Evolutionary conservation across 805 yeast genomes (phyloP).

Genomic region (Clavispora carvajalis): DNA sequence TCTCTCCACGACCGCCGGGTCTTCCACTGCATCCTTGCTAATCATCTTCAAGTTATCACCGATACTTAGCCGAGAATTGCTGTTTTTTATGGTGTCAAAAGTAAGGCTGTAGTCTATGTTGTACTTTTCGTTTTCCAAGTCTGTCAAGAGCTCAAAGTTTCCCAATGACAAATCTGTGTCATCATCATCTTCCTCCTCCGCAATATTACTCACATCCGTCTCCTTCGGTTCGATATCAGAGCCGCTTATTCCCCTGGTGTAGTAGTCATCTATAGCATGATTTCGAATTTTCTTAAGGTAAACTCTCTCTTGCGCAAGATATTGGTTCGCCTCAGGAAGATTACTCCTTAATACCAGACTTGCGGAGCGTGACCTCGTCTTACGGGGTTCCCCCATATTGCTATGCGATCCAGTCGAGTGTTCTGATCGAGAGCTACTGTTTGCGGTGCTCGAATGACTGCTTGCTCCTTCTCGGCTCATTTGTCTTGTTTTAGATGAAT

Average conservation of each 20-base stretch:
- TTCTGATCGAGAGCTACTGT: not conserved
- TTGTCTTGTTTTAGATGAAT: not conserved
- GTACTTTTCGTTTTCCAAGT: constrained; percentile 39
- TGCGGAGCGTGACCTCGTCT: constrained; percentile 8
- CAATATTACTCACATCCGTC: constrained; percentile 7
- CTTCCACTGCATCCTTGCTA: constrained; percentile 35
- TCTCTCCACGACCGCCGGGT: constrained; percentile 60
- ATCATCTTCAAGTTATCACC: constrained; percentile 34
- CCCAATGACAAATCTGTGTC: constrained; percentile 16
- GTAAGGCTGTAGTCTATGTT: constrained; percentile 45
- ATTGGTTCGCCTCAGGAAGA: constrained; percentile 28
- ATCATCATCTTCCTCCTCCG: constrained; percentile 30
- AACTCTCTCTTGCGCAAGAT: constrained; percentile 59
- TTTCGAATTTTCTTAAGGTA: constrained; percentile 60
- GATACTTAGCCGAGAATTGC: constrained; percentile 16
- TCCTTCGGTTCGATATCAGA: constrained; percentile 20
- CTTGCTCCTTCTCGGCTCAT: not conserved
- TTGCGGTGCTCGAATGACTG: not conserved
- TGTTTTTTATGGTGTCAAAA: constrained; percentile 28
- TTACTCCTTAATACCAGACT: constrained; percentile 13
- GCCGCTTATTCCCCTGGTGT: constrained; percentile 58
- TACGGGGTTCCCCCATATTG: constrained; percentile 2
- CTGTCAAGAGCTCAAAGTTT: constrained; percentile 28
- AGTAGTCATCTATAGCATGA: constrained; percentile 62
- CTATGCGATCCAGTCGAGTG: not conserved